Conservation (phyloP, 2,329 filamentous ascomycete genomes). For the Penicillium sp. region DNA sequence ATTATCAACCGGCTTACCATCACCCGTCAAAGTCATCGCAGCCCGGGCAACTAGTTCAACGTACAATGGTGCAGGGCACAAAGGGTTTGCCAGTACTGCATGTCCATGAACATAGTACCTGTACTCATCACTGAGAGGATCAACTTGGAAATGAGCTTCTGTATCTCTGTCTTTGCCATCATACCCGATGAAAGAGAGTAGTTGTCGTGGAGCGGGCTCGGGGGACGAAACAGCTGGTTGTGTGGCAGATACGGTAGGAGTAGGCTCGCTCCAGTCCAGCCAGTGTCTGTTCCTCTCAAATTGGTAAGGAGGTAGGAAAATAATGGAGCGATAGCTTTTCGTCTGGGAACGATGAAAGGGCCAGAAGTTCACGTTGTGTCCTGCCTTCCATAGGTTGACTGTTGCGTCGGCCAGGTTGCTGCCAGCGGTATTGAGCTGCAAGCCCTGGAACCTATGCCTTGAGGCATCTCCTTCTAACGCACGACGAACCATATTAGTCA, state of each 20-base stretch:
- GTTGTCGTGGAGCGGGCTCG: neutral
- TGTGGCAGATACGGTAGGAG: neutral
- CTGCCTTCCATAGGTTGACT: neutral
- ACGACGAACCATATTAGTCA: constrained; percentile 29
- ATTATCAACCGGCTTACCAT: neutral
- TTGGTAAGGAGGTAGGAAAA: constrained; percentile 31
- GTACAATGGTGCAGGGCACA: constrained; percentile 6
- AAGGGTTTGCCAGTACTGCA: neutral
- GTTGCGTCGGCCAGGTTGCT: neutral
- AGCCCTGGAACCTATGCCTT: neutral
- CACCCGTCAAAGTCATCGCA: neutral
- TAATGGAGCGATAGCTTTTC: neutral
- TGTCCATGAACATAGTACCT: neutral
- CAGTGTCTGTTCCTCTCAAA: constrained; percentile 31
- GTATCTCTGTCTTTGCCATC: neutral
- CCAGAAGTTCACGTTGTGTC: neutral
- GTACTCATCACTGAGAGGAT: neutral
- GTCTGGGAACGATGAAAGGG: neutral
- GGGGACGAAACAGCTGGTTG: neutral
- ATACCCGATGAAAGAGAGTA: neutral
- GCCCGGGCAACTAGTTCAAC: neutral
- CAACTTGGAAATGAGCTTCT: neutral
- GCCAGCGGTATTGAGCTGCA: neutral
- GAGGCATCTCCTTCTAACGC: constrained; percentile 17
- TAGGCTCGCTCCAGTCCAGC: constrained; percentile 18